Base-by-base conservation (phyloP, 2,329 filamentous ascomycete species). In the Coniochaeta prunicola region DNA sequence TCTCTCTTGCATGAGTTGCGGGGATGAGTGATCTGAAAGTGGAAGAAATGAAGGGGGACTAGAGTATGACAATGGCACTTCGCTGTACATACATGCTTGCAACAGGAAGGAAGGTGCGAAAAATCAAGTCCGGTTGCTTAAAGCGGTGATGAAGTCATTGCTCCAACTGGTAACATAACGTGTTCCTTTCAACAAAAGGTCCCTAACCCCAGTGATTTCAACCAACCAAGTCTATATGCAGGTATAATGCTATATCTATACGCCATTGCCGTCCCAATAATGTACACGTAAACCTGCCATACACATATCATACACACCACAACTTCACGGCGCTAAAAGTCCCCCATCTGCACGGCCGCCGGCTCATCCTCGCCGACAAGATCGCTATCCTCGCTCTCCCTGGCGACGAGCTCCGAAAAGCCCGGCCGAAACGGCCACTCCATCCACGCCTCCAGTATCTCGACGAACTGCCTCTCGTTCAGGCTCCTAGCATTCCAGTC, bases 371-470 rank as follows among this genome's bases (percentile, higher is more conserved):
- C 54, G 4, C 21, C n/a, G 10, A 17, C 33, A 26, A 33, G 24
- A 19, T 56, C 54, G 5, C 36, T 30, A 17, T 56, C 54, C 33
- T 56, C 54, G 21, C 21, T 30, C n/a, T 30, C 54, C 24, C 54
- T 26, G 9, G 17, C 71, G n/a, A 84, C 70, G 57, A 85, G 69
- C 60, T 82, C 74, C 6, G 69, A 50, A 61, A 80, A 81, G 2
- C 67, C 64, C 1, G 84, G 85, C 2, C 73, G 71, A 63, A 89
- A 89, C 0, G 86, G 86, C 87, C 87, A 91, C 56, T 79, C 73
- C 69, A 83, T 76, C 78, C 84, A 90, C 0, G 80, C 79, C 63
- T 81, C 75, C 4, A 85, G 61, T 17, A 90, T 71, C 60, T 87
- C 82, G 19, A 76, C 68, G 68, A 85, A 76, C 75, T 89, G 85